Conservation (phyloP, 2,329 filamentous ascomycete species). For the Paecilomyces formosus region DNA sequence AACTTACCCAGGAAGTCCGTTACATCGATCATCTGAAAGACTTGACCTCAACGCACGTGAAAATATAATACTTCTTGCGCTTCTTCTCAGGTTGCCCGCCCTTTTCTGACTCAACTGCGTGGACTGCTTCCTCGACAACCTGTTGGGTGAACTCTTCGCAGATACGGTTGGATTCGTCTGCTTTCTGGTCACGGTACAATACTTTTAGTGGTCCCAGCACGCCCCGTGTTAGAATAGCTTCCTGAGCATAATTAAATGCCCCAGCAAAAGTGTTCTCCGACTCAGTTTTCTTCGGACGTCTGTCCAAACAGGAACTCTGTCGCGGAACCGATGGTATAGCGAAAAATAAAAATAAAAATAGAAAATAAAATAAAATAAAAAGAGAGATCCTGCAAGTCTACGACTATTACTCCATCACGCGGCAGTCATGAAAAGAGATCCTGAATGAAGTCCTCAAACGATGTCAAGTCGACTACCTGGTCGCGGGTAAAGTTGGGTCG, state of each 20-base stretch:
- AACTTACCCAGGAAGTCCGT: too few relatives aligned
- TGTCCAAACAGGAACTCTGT: neutral
- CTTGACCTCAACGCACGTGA: neutral
- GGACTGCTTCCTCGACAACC: slow-evolving; percentile 9
- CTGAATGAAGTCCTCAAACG: neutral
- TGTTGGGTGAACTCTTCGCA: slow-evolving; percentile 7
- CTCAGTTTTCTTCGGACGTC: neutral
- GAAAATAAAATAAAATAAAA: too few relatives aligned
- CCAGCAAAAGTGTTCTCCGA: neutral
- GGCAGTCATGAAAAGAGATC: neutral
- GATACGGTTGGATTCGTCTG: slow-evolving; percentile 9
- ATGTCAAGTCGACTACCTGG: slow-evolving; percentile 1
- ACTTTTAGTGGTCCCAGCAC: slow-evolving; percentile 2
- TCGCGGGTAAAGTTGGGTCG: slow-evolving; percentile 4
- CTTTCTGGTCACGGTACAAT: slow-evolving; percentile 10
- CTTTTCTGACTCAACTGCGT: neutral
- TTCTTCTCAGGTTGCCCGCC: slow-evolving; percentile 1
- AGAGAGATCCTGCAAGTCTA: slow-evolving; percentile 2
- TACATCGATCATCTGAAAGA: neutral
- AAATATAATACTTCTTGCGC: neutral
- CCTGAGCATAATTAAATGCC: slow-evolving; percentile 4
- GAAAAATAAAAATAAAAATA: too few relatives aligned
- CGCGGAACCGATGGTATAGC: neutral
- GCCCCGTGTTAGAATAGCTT: slow-evolving; percentile 1
- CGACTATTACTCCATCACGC: neutral